These are phyloP conservation scores for Penicillium sp. DNA, from an alignment of 2,329 filamentous ascomycete species.

Conservation along the genomic window DNA sequence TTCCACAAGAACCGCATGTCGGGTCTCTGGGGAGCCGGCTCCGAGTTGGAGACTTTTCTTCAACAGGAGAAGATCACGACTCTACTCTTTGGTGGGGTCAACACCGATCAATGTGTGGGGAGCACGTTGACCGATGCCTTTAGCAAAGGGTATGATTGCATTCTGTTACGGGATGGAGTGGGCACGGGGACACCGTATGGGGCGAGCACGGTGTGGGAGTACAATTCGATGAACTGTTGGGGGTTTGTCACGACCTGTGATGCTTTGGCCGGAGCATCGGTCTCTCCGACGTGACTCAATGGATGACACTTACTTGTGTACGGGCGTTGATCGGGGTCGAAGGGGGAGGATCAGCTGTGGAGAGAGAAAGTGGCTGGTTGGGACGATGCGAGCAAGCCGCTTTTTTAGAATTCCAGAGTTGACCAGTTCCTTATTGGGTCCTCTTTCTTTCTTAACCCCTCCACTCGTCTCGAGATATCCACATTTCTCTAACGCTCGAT, in stretches of 20 bases:
- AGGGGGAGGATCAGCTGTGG: no score
- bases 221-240: constrained; percentile 4
- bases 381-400: no score
- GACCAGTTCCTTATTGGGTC: no score
- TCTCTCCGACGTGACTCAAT: no score
- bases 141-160: constrained; percentile 51
- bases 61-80: constrained; percentile 40
- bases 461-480: no score
- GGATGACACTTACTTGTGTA: no score
- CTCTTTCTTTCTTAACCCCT: no score
- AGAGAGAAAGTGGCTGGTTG: no score
- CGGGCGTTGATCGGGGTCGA: no score
- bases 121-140: constrained; percentile 53
- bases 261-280: neutral
- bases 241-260: constrained; percentile 3
- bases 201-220: constrained; percentile 26
- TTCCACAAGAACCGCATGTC: constrained; percentile 55
- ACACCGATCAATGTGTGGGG: constrained; percentile 57
- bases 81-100: constrained; percentile 54
- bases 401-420: no score
- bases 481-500: no score
- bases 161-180: constrained; percentile 51
- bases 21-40: constrained; percentile 48
- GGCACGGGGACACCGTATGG: constrained; percentile 45
- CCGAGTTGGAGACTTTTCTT: constrained; percentile 42